Conservation (phyloP, 345 rosid species). For the Clarkia xantiana region DNA sequence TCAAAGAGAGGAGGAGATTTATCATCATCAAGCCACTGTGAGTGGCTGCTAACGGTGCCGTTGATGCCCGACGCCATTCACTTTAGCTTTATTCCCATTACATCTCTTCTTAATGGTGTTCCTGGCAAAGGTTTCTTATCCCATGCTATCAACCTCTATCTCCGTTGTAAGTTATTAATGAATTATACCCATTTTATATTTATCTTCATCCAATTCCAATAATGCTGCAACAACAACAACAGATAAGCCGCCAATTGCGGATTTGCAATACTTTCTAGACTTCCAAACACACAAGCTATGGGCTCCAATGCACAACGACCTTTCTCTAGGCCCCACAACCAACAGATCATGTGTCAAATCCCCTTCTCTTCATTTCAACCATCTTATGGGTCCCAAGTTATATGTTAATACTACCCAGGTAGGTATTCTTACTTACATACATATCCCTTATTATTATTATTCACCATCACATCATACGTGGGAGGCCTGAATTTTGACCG, state of each 20-base stretch:
- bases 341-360: slow-evolving; percentile 34
- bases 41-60: slow-evolving; percentile 82
- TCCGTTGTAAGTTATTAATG: slow-evolving; percentile 48
- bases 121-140: slow-evolving; percentile 79
- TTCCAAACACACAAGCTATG: slow-evolving; percentile 64
- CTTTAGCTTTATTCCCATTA: slow-evolving; percentile 71
- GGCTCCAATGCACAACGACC: slow-evolving; percentile 92
- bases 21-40: slow-evolving; percentile 42
- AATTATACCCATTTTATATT: not conserved
- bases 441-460: too few species aligned
- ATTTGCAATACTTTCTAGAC: slow-evolving; percentile 59
- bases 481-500: too few species aligned
- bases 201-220: not conserved
- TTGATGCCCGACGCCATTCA: slow-evolving; percentile 58
- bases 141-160: slow-evolving; percentile 91
- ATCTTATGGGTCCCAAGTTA: slow-evolving; percentile 84
- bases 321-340: slow-evolving; percentile 63
- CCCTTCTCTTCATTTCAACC: slow-evolving; percentile 52
- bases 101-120: slow-evolving; percentile 62
- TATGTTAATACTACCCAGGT: slow-evolving; percentile 70
- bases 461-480: too few species aligned
- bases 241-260: slow-evolving; percentile 80
- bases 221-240: slow-evolving; percentile 1
- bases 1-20: slow-evolving; percentile 66
- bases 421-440: too few species aligned